Evolutionary conservation across 805 yeast species (phyloP), one percentile per base, ranked within the genome.

Genomic region (Cyberlindnera sargentensis): DNA sequence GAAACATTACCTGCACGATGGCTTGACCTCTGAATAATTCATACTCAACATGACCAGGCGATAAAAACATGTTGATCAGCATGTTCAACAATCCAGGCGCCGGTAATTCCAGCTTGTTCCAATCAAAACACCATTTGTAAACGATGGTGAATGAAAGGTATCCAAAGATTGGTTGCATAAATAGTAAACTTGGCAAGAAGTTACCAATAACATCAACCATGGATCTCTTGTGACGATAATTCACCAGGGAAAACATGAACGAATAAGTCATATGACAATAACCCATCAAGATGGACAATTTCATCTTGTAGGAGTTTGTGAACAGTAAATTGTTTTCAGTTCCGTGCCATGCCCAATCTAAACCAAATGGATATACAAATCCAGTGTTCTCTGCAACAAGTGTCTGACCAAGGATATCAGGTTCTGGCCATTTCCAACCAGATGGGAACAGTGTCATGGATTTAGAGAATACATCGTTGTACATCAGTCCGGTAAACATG

Each of bases 321-420:
- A 93, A 93, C 46, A 95, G 66, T 56, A 93, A 72, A 41, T 82
- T 81, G 67, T 93, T 93, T 54, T 93, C 99, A 34, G 98, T 76
- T 15, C 97, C 96, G 64, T 93, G 99, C 99, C 99, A 93, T 8
- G 83, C 85, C 50, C 83, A 85, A 66, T 93, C 99, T 41, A 93
- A 66, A 41, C 99, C 99, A 60, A 93, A 69, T 5, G 82, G 68
- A 60, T 93, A 93, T 9, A 78, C 78, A 15, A 15, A 15, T 7
- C 91, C 87, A 10, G 71, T 71, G 54, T 75, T 72, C 32, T 71
- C 71, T 9, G 89, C 97, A 37, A 70, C 72, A 45, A 90, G 73
- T 4, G 79, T 60, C 35, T 85, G 85, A 25, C 95, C 95, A 47
- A 67, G 72, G 51, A 78, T 68, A 29, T 50, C 55, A 38, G 72